phyloP scores from a whole-genome alignment of 441 rosid species.

The Viola pubescens region DNA sequence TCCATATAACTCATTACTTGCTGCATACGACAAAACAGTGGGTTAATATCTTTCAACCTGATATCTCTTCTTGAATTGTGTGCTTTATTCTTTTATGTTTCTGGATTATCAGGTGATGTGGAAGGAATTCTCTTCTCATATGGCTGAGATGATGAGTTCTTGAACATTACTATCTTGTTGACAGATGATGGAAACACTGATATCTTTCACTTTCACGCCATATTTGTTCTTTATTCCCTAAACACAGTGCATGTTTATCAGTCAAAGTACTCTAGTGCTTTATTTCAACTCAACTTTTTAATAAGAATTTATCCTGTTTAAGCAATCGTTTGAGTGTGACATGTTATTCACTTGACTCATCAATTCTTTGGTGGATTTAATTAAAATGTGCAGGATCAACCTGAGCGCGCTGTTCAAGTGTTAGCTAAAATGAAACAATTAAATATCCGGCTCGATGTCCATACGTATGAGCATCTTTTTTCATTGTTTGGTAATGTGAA shows the following conservation, averaged over 20 bases:
- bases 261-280: too few species aligned
- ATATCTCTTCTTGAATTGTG: conserved; percentile 9
- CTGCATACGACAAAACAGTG: conserved; percentile 63
- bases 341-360: neutral
- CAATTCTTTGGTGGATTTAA: neutral
- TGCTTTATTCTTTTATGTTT: neutral
- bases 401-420: conserved; percentile 61
- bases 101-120: too few species aligned
- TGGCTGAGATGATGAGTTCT: neutral
- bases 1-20: conserved; percentile 61
- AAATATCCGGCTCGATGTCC: conserved; percentile 46
- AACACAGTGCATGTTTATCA: too few species aligned
- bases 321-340: neutral
- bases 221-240: too few species aligned
- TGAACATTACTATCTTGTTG: neutral
- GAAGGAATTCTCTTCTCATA: neutral
- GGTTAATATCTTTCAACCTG: conserved; percentile 23
- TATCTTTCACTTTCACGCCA: too few species aligned
- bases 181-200: neutral
- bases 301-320: neutral
- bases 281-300: too few species aligned
- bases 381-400: conserved; percentile 56
- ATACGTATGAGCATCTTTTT: conserved; percentile 67
- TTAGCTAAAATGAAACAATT: conserved; percentile 67
- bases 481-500: conserved; percentile 65